These are phyloP conservation scores for Neurospora crassa DNA, from an alignment of 2,329 filamentous ascomycete genomes.

Conservation along the genomic window DNA sequence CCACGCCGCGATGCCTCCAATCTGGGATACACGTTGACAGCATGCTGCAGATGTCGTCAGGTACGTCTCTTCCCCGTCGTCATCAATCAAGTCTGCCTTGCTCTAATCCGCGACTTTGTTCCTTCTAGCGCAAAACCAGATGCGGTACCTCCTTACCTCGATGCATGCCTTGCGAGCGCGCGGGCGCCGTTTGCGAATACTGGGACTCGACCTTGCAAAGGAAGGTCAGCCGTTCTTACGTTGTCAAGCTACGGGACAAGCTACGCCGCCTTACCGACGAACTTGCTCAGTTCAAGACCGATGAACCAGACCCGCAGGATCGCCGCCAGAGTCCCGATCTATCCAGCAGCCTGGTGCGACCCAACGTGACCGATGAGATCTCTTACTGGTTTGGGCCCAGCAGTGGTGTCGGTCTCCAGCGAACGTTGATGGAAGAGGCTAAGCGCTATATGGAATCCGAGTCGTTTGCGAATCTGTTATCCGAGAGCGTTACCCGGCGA, in stretches of 20 bases:
- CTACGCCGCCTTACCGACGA: conserved; percentile 76
- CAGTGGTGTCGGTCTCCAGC: conserved; percentile 90
- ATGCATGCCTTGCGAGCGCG: conserved; percentile 86
- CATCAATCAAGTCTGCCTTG: conserved; percentile 1
- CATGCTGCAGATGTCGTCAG: conserved; percentile 71
- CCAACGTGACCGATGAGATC: conserved; percentile 76
- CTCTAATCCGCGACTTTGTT: conserved; percentile 2
- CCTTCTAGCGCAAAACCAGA: conserved; percentile 74
- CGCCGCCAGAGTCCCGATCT: not conserved
- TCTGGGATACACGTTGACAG: conserved; percentile 70
- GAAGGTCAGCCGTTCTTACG: conserved; percentile 84
- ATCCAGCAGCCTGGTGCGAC: conserved; percentile 66
- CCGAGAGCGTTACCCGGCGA: conserved; percentile 55
- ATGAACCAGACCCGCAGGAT: conserved; percentile 43
- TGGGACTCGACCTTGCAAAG: conserved; percentile 80
- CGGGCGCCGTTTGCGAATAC: conserved; percentile 88
- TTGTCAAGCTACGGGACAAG: conserved; percentile 81
- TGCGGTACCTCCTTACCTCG: conserved; percentile 89
- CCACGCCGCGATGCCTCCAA: conserved; percentile 38
- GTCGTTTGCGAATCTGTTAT: conserved; percentile 85
- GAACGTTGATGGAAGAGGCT: conserved; percentile 90
- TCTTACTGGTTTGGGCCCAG: conserved; percentile 86
- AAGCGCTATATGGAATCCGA: conserved; percentile 88
- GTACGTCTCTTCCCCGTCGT: conserved; percentile 33
- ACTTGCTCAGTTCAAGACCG: conserved; percentile 61